Base-by-base conservation (phyloP, 768 basidiomycete species). In the Asterophora parasitica region DNA sequence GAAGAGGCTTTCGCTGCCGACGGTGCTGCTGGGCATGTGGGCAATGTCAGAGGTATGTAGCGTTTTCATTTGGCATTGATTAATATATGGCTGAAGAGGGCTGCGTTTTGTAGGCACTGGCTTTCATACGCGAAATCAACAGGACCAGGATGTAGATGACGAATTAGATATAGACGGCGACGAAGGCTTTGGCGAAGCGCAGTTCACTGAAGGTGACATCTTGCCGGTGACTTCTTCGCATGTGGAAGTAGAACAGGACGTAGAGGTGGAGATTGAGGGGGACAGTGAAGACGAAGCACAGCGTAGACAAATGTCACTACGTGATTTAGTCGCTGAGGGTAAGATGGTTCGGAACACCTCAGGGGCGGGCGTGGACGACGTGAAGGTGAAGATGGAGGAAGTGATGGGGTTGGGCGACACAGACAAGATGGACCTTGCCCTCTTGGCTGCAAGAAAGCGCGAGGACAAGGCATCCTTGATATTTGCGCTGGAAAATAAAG, bases 101-200 rank as follows among this genome's bases (percentile, higher is more conserved):
- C 6, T 23, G 23, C 6, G 3, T 34, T 15, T 50, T n/a, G 19
- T 51, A 83, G 87, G 85, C 10, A 77, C 79, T 6, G 89, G 89
- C n/a, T 88, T 90, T 60, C 74, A 79, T 48, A 73, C 80, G 7
- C 81, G 85, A 33, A 69, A 79, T 51, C 67, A 66, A 19, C 62
- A 72, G n/a, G 70, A 75, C 13, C 67, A 74, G 50, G 87, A 89
- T 49, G 74, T 86, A 2, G 89, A 92, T 26, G 88, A 85, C 13
- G 88, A 89, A 38, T 72, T 91, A 8, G 89, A 92, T 48, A 70
- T 90, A 8, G 88, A 89, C 48, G 88, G 88, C 2, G 85, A 86
- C 46, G 88, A 81, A 46, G 75, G 60, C 3, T 92, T 80, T 57
- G 88, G 88, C 1, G 76, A 77, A 13, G 72, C 76, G 0, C 89